Evolutionary conservation across 768 basidiomycete species (phyloP), one percentile per base, ranked within the genome.

Genomic region (Gloeostereum incarnatum): DNA sequence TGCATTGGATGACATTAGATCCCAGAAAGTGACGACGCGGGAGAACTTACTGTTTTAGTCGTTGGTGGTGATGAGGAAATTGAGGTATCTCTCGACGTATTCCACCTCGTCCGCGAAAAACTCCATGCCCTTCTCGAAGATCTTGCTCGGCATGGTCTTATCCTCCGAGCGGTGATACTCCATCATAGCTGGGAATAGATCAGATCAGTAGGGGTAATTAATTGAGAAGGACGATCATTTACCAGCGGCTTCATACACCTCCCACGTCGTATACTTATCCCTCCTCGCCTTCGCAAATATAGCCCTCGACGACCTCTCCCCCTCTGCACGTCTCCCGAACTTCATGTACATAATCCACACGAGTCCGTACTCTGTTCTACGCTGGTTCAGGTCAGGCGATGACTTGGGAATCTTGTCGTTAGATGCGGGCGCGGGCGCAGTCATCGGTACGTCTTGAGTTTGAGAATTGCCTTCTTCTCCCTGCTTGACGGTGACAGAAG

Each of bases 191-290:
- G 53, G 13, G 36, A 42, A 37, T 13, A 13, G 7, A 9, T 36
- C 4, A 38, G 10, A 10, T 39, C n/a, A n/a, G n/a, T n/a, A n/a
- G n/a, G n/a, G n/a, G n/a, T n/a, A n/a, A n/a, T 45, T 14, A 40
- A 18, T 39, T 47, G 37, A 31, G 32, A 14, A 32, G 5, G 36
- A 27, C 13, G 39, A 7, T 9, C 35, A 54, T 68, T 24, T 45
- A 93, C 92, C 92, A 39, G 88, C 81, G 30, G 92, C 85, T 56
- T 98, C 93, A 49, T 81, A 94, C 0, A 90, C 84, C 51, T 93
- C 85, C 96, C 96, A 98, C 11, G 87, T 71, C 2, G 73, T 73
- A 74, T 72, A 86, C 32, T 69, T 70, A 47, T 72, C 69, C 51
- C 78, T 85, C 47, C 92, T 69, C 8, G 91, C 89, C 57, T 81